Evolutionary conservation across 768 basidiomycete species (phyloP), one percentile per base, ranked within the genome.

Genomic region (Serendipita vermifera): DNA sequence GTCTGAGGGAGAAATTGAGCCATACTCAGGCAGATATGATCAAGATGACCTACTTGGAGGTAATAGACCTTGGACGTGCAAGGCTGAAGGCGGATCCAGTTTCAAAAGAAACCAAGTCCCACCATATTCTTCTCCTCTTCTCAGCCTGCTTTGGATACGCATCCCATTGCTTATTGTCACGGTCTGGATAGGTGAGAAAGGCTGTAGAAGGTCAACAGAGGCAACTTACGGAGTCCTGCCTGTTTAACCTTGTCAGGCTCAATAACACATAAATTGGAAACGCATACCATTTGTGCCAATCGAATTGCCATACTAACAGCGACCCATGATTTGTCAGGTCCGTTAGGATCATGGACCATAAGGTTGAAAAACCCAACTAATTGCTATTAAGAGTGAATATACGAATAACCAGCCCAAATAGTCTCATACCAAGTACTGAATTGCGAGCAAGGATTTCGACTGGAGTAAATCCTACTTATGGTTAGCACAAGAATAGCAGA

Each of bases 401-500:
- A 51, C 22, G 3, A n/a, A 15, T 9, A 9, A n/a, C n/a, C n/a
- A n/a, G n/a, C n/a, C n/a, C n/a, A n/a, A n/a, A n/a, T n/a, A n/a
- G n/a, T n/a, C n/a, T n/a, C 46, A 29, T 51, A 51, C 46, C 7
- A 51, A 29, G n/a, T 51, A 51, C 22, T 51, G 20, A 15, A 51
- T 51, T 7, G 46, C 27, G 7, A 29, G 31, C 29, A 20, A 29
- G 5, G 46, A 51, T 7, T 31, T 20, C 32, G 46, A 15, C 22
- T 51, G 46, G 46, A 51, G n/a, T 22, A 51, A 15, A 51, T 51
- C 46, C 46, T 51, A n/a, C n/a, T n/a, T n/a, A n/a, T n/a, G n/a
- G n/a, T n/a, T n/a, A n/a, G n/a, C n/a, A n/a, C n/a, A n/a, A n/a
- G n/a, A n/a, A n/a, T n/a, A n/a, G n/a, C n/a, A n/a, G n/a, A n/a